Percentiles rank a stretch among this genome's conserved stretches.
phyloP scores from a whole-genome alignment of 306 rosid genomes.

The Datisca glomerata region DNA sequence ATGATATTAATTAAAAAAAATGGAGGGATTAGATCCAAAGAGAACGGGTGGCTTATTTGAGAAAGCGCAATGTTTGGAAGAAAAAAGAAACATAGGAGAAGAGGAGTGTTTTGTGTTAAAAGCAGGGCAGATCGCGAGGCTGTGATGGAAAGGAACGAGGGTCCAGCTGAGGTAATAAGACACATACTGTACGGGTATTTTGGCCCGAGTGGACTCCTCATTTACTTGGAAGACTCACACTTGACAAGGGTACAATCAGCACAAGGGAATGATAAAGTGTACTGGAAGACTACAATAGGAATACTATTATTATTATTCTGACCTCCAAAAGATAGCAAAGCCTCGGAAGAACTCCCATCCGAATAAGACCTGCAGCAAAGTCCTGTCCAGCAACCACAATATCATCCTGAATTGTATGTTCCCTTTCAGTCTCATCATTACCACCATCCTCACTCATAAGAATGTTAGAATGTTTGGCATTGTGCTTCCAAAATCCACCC shows the following conservation, averaged over 20 bases:
- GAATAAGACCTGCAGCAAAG: conserved; percentile 78
- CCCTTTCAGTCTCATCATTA: conserved; percentile 50
- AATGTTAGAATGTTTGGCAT: conserved; percentile 72
- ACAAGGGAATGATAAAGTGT: conserved; percentile 35
- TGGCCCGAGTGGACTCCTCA: conserved; percentile 86
- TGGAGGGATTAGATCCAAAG: conserved; percentile 87
- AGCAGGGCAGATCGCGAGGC: conserved; percentile 68
- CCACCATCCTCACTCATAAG: conserved; percentile 37
- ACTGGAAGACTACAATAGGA: conserved; percentile 90
- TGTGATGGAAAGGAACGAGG: conserved; percentile 77
- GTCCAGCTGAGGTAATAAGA: conserved; percentile 81
- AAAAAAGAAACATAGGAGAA: conserved; percentile 60
- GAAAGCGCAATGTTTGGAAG: conserved; percentile 93
- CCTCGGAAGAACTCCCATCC: conserved; percentile 82
- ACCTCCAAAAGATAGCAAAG: conserved; percentile 90
- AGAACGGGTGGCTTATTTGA: conserved; percentile 79
- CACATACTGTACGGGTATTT: conserved; percentile 85
- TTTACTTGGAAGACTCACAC: conserved; percentile 91
- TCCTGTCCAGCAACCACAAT: conserved; percentile 88
- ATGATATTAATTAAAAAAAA: too few species aligned
- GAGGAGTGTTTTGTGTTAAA: conserved; percentile 81
- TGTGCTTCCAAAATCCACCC: conserved; percentile 96
- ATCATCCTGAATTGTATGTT: conserved; percentile 87
- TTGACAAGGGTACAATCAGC: conserved; percentile 61
- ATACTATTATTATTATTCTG: conserved; percentile 9